Percentiles rank a stretch among this genome's conserved stretches.
Conservation (phyloP, 2,329 filamentous ascomycete species). For the Cladosporium sp. region DNA sequence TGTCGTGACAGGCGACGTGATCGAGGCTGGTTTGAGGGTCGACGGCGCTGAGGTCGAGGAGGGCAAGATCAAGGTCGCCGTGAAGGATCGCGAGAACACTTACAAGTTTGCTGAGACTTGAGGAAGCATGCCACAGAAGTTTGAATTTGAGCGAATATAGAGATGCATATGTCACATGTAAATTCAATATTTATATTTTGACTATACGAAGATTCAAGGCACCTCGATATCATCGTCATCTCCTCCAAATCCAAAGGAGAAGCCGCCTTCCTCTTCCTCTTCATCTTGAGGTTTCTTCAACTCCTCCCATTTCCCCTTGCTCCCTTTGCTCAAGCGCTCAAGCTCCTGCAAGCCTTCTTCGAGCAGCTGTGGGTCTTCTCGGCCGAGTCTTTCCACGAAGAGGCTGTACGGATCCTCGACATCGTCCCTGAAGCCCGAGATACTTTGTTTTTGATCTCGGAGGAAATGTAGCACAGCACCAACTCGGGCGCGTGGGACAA, state of each 20-base stretch:
- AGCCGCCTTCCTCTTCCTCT: conserved; percentile 53
- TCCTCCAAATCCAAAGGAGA: conserved; percentile 58
- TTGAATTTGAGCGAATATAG: not conserved
- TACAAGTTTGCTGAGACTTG: conserved; percentile 65
- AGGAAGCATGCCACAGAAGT: not conserved
- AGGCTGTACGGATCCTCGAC: conserved; percentile 69
- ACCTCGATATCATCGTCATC: conserved; percentile 39
- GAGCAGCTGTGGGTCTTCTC: conserved; percentile 63
- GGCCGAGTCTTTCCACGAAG: conserved; percentile 66
- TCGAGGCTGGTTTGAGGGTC: conserved; percentile 77
- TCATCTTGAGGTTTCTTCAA: conserved; percentile 56
- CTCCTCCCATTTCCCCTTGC: conserved; percentile 83
- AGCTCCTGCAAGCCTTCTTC: conserved; percentile 61
- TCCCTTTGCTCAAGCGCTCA: conserved; percentile 58
- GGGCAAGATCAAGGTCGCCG: conserved; percentile 75
- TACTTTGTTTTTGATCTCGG: conserved; percentile 74
- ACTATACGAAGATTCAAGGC: conserved; percentile 14
- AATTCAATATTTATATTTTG: not conserved
- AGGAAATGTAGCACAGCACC: conserved; percentile 75
- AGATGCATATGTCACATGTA: not conserved
- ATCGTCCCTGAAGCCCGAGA: conserved; percentile 76
- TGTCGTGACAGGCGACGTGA: conserved; percentile 79
- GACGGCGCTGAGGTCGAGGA: conserved; percentile 79
- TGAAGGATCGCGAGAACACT: conserved; percentile 71
- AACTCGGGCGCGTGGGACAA: conserved; percentile 74